Base-by-base conservation (phyloP, 176 grass and related monocot genomes). In the Paspalum notatum region DNA sequence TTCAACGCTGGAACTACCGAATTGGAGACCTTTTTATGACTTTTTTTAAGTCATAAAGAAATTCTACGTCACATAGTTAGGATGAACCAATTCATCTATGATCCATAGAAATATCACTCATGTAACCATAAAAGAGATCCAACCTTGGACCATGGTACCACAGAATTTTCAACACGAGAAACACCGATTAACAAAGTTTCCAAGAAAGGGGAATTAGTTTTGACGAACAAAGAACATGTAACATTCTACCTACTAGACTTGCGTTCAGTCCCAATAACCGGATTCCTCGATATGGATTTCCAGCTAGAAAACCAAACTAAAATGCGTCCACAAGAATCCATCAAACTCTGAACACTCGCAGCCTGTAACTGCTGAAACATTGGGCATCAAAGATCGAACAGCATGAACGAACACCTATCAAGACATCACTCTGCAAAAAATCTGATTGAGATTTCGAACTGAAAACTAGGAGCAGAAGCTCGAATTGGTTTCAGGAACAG, bases 191-290 rank as follows among this genome's bases (percentile, higher is more conserved):
- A 77, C 48, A 0, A 72, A 66, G 66, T 83, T 27, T 49, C 8
- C 13, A 22, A 60, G 70, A 53, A 80, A 77, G 25, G 9, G 68
- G 71, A 71, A 71, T 84, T 70, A 51, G 64, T 76, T 89, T 71
- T 77, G 16, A 25, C 37, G n/a, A 81, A 70, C 39, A 25, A 64
- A 76, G 21, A 89, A 82, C 78, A 82, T 78, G 46, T 17, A 66
- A 85, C 64, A 89, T 65, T 65, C 69, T 76, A 82, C 51, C 38
- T 22, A 62, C 74, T 81, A 44, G 48, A 89, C 72, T 85, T 77
- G 41, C 27, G 62, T 89, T 71, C 76, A 85, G 82, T 85, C 40
- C 45, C 81, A 60, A 63, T 81, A 56, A 75, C 32, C 70, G 7
- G 48, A 74, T 70, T 80, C 84, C 39, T 70, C 25, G 37, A 84